phyloP scores from a whole-genome alignment of 306 rosid genomes.

The Quercus ilex region DNA sequence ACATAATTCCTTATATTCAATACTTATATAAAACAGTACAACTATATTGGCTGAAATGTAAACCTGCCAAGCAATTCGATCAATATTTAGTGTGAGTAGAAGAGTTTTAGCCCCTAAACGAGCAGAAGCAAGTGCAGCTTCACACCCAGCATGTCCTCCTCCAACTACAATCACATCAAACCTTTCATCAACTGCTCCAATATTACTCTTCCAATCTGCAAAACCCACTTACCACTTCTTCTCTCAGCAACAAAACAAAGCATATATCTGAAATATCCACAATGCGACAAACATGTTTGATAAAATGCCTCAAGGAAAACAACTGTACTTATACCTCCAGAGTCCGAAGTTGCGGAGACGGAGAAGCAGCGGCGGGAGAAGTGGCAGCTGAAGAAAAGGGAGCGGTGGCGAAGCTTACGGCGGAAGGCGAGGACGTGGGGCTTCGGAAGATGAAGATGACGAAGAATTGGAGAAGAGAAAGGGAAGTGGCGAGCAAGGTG shows the following conservation, averaged over 20 bases:
- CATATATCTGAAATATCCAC: not conserved
- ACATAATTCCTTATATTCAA: not conserved
- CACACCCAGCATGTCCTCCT: slow-evolving; percentile 99
- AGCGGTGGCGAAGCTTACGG: slow-evolving; percentile 27
- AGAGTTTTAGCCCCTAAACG: slow-evolving; percentile 90
- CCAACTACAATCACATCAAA: slow-evolving; percentile 97
- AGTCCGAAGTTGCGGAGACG: slow-evolving; percentile 26
- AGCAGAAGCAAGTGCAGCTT: slow-evolving; percentile 86
- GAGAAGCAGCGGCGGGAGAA: slow-evolving; percentile 49
- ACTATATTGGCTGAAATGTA: slow-evolving; percentile 1
- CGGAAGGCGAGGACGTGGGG: slow-evolving; percentile 38
- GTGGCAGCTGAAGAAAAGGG: slow-evolving; percentile 22
- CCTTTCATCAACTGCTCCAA: slow-evolving; percentile 48
- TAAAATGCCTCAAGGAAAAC: not conserved
- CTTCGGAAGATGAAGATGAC: slow-evolving; percentile 14
- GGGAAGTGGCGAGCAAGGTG: slow-evolving; percentile 50
- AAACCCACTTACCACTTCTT: not conserved
- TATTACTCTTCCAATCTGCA: slow-evolving; percentile 36
- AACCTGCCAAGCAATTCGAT: slow-evolving; percentile 98
- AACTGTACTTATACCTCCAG: slow-evolving; percentile 35
- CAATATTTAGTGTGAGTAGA: slow-evolving; percentile 86
- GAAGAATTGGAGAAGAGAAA: slow-evolving; percentile 19
- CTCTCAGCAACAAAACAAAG: not conserved
- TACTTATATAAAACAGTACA: not conserved
- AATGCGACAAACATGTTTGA: not conserved